Evolutionary conservation across 495 filamentous ascomycete species (phyloP).

Genomic region (Aspergillus bertholletiae): DNA sequence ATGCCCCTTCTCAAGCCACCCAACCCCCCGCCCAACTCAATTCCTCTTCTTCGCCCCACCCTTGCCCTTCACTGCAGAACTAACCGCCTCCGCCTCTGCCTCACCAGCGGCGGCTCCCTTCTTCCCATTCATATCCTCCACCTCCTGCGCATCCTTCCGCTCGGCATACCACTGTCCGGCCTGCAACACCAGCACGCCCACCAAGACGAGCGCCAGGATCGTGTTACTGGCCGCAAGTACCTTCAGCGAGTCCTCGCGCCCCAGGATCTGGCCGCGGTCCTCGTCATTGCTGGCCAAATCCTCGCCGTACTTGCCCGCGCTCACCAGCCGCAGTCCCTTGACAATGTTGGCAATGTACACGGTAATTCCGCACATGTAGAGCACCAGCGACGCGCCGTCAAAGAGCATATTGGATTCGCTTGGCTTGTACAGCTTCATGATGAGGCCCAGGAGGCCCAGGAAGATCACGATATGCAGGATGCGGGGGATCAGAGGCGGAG

Average conservation of each 20-base stretch:
- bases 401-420: conserved; percentile 93
- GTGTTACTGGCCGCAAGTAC: conserved; percentile 95
- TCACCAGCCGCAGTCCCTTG: conserved; percentile 81
- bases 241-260: conserved; percentile 79
- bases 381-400: conserved; percentile 84
- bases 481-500: conserved; percentile 85
- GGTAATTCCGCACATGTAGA: conserved; percentile 87
- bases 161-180: conserved; percentile 99
- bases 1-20: too few species aligned
- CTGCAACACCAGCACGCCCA: conserved; percentile 90
- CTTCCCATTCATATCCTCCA: conserved; percentile 53
- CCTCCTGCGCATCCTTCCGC: conserved; percentile 82
- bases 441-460: conserved; percentile 83
- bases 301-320: conserved; percentile 47
- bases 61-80: neutral
- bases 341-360: conserved; percentile 95
- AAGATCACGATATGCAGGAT: conserved; percentile 90
- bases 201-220: conserved; percentile 84
- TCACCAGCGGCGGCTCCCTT: conserved; percentile 29
- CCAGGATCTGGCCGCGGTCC: conserved; percentile 40
- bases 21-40: conserved; percentile 2
- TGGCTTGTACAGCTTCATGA: conserved; percentile 89
- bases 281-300: conserved; percentile 33
- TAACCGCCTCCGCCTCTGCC: too few species aligned
- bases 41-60: conserved; percentile 12